A percentile compares a stretch with the other conserved stretches of the same genome.
These are phyloP conservation scores for Xylaria sp. DNA, from an alignment of 2,329 filamentous ascomycete species.

Conservation along the genomic window DNA sequence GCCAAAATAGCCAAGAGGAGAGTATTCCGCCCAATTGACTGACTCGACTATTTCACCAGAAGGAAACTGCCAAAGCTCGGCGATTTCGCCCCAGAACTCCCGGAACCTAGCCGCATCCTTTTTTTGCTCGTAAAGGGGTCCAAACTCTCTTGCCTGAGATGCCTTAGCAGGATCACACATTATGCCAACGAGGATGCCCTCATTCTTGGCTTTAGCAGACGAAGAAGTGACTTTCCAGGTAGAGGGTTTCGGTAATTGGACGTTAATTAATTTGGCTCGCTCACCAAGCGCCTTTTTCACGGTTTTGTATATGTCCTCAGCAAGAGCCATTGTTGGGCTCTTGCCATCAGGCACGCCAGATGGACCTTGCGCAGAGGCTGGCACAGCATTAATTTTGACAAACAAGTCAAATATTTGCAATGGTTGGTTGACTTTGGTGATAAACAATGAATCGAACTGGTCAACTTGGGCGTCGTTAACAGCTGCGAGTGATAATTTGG, in stretches of 20 bases:
- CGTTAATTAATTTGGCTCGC: constrained; percentile 71
- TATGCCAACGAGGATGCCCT: constrained; percentile 66
- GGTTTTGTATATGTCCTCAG: constrained; percentile 65
- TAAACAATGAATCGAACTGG: constrained; percentile 86
- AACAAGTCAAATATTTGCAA: constrained; percentile 62
- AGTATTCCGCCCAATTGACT: constrained; percentile 77
- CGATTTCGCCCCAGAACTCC: constrained; percentile 92
- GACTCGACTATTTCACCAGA: constrained; percentile 94
- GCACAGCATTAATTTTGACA: constrained; percentile 42
- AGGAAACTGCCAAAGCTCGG: constrained; percentile 92
- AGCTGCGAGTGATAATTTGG: constrained; percentile 73
- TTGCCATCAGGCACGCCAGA: constrained; percentile 46
- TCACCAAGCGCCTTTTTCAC: constrained; percentile 77
- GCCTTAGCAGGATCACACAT: constrained; percentile 75
- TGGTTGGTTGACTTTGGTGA: constrained; percentile 62
- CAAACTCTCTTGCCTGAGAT: constrained; percentile 81
- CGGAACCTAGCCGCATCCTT: constrained; percentile 82
- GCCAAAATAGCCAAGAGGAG: constrained; percentile 55
- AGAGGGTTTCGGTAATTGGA: constrained; percentile 50
- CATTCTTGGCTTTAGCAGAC: constrained; percentile 40
- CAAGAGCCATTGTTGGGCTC: constrained; percentile 53
- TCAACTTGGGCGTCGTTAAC: constrained; percentile 76
- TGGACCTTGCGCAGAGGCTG: constrained; percentile 32
- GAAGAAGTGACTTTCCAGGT: constrained; percentile 56
- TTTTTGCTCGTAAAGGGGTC: constrained; percentile 84